Evolutionary conservation across 1,284 basidiomycete species (phyloP), one percentile per base, ranked within the genome.

Genomic region (Trametes hirsuta): DNA sequence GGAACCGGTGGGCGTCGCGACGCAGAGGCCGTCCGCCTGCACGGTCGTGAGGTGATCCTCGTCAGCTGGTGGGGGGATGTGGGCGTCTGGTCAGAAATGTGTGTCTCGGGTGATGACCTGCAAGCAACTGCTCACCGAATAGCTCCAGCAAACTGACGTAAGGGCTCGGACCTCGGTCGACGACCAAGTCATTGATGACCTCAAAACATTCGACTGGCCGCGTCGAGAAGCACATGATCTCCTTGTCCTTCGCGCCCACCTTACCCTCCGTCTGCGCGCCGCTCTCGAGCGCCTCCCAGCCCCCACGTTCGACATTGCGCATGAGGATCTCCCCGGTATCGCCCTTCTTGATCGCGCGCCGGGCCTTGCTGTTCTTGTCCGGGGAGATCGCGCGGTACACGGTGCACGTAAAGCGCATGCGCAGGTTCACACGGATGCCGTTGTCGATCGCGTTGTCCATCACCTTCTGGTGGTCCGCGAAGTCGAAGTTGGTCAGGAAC

Each of bases 41-140:
- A 98, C 97, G 0, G 97, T 99, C 0, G 97, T 99, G 84, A 99
- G 90, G 78, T 99, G 97, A 74, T 98, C 94, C 68, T 99, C 97
- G 71, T 99, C 97, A 61, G 95, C 95, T 97, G 63, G 30, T 97
- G 63, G 30, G 39, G 39, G 12, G 3, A 14, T 51, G 55, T 9
- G 34, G 35, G 48, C 51, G 34, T 4, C 12, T 8, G 11, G 36
- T 59, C 42, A 54, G 58, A 10, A 11, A 35, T 35, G 14, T 1
- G 8, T 14, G 30, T 30, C 30, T 14, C 25, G 11, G 1, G 15
- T 18, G 25, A 22, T n/a, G 8, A 44, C 5, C 3, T 18, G 14
- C 21, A 45, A 21, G 24, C 18, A 18, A 18, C 10, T 11, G 79
- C 88, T 69, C 69, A 95, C 97, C 97, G 70, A 99, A 99, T 14